Percentiles rank a stretch among this genome's conserved stretches.
Evolutionary conservation across 495 filamentous ascomycete genomes (phyloP).

Genomic region (Rhizodiscina lignyota): DNA sequence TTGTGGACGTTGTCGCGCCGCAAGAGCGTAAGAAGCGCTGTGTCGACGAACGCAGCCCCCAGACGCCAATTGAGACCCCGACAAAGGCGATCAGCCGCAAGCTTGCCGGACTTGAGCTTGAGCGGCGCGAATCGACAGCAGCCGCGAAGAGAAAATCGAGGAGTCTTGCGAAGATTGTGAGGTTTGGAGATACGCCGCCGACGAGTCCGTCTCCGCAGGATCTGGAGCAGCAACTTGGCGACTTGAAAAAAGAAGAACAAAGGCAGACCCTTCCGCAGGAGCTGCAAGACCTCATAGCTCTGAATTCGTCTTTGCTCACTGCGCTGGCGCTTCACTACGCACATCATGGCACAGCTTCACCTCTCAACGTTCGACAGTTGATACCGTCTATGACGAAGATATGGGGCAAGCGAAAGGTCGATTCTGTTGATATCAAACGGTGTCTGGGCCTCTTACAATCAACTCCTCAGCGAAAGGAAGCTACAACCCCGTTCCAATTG

Average conservation of each 20-base stretch:
- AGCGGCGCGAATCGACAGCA: neutral
- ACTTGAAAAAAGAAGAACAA: neutral
- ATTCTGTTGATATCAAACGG: slow-evolving; percentile 40
- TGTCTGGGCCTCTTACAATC: too few relatives aligned
- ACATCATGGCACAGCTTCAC: slow-evolving; percentile 44
- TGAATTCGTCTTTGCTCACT: slow-evolving; percentile 40
- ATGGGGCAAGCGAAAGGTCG: slow-evolving; percentile 45
- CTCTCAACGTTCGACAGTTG: slow-evolving; percentile 39
- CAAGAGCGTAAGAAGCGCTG: neutral
- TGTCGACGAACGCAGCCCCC: neutral
- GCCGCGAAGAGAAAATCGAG: too few relatives aligned
- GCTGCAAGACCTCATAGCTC: slow-evolving; percentile 35
- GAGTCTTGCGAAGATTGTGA: too few relatives aligned
- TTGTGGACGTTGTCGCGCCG: neutral
- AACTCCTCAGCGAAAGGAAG: too few relatives aligned
- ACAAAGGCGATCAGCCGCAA: neutral
- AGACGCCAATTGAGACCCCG: neutral
- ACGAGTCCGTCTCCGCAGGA: neutral
- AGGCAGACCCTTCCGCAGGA: slow-evolving; percentile 27
- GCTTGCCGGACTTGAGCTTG: neutral
- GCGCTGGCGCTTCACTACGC: slow-evolving; percentile 41
- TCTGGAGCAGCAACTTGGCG: neutral
- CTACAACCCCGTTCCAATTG: too few relatives aligned
- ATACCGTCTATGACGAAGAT: slow-evolving; percentile 35
- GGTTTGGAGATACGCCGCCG: too few relatives aligned